Conservation (phyloP, 2,329 filamentous ascomycete genomes). For the Volutella citrinella region DNA sequence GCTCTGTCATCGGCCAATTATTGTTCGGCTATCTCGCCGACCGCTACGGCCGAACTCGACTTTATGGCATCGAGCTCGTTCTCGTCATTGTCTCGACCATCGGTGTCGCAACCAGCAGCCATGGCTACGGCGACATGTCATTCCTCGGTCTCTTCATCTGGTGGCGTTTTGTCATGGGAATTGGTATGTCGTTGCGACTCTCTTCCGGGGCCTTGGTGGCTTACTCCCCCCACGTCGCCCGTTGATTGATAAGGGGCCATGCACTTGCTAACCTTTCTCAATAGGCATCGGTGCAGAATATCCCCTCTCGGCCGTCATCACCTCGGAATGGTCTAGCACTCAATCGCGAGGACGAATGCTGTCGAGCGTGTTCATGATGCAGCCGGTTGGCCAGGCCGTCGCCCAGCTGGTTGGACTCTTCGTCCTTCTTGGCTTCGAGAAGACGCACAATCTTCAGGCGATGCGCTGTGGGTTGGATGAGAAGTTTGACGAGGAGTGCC, state of each 20-base stretch:
- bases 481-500: slow-evolving; percentile 43
- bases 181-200: slow-evolving; percentile 44
- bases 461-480: slow-evolving; percentile 48
- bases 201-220: too few species aligned
- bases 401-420: slow-evolving; percentile 60
- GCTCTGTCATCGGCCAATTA: slow-evolving; percentile 50
- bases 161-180: slow-evolving; percentile 55
- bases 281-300: slow-evolving; percentile 66
- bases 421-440: slow-evolving; percentile 46
- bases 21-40: slow-evolving; percentile 54
- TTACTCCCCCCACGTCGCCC: slow-evolving; percentile 5
- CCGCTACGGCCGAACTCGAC: slow-evolving; percentile 50
- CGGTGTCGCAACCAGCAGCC: slow-evolving; percentile 51
- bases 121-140: slow-evolving; percentile 47
- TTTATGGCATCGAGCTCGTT: slow-evolving; percentile 55
- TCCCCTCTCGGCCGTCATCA: slow-evolving; percentile 64
- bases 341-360: slow-evolving; percentile 66
- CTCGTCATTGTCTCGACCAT: slow-evolving; percentile 57
- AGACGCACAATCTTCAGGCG: slow-evolving; percentile 38
- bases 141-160: slow-evolving; percentile 50
- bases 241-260: slow-evolving; percentile 2
- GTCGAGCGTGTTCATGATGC: slow-evolving; percentile 66
- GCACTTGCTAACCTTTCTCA: slow-evolving; percentile 7
- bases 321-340: slow-evolving; percentile 62
- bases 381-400: slow-evolving; percentile 64